Conservation (phyloP, 202 grass and related monocot species). For the Tripidium arundinaceum region DNA sequence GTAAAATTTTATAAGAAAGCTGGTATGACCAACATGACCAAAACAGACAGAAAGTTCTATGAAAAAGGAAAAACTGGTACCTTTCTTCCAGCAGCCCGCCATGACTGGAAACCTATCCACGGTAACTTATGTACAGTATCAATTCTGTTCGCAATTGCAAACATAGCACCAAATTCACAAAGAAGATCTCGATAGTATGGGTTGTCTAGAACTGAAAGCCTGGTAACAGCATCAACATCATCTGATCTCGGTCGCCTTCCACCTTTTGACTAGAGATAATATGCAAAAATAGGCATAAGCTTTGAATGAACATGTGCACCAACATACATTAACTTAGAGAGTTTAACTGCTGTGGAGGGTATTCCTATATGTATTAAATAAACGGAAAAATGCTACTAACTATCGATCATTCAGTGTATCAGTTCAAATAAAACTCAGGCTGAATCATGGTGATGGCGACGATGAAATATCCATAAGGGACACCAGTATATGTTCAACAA, state of each 20-base stretch:
- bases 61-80: slow-evolving; percentile 39
- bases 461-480: background rate
- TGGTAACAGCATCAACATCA: slow-evolving; percentile 83
- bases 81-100: slow-evolving; percentile 75
- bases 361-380: slow-evolving; percentile 6
- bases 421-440: background rate
- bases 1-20: background rate
- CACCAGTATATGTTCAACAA: background rate
- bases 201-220: slow-evolving; percentile 74
- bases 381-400: background rate
- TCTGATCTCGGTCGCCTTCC: slow-evolving; percentile 73
- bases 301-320: background rate
- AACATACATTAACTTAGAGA: background rate
- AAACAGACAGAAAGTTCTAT: slow-evolving; percentile 26
- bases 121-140: slow-evolving; percentile 93
- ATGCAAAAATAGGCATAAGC: slow-evolving; percentile 35
- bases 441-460: background rate
- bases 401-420: background rate
- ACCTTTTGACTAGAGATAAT: slow-evolving; percentile 73
- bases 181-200: slow-evolving; percentile 67
- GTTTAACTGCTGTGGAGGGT: slow-evolving; percentile 1
- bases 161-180: slow-evolving; percentile 89
- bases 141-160: slow-evolving; percentile 79
- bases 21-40: slow-evolving; percentile 14
- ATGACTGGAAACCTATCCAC: slow-evolving; percentile 99